phyloP scores from a whole-genome alignment of 2,329 filamentous ascomycete species.

The Dactylellina parvicollis region DNA sequence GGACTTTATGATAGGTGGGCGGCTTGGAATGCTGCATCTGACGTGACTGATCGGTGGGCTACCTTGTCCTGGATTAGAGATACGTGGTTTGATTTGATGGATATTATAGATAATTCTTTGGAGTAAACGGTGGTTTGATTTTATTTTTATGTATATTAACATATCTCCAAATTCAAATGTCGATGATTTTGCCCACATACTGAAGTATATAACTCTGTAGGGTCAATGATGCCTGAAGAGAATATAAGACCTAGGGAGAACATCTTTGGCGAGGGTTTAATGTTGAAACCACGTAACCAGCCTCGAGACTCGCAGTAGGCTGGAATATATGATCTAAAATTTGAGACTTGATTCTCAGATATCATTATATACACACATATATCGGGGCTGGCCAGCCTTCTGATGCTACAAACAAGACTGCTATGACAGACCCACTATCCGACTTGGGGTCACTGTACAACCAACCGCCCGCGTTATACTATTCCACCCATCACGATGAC shows the following conservation, averaged over 20 bases:
- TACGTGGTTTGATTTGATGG: too few species aligned
- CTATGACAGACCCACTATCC: not conserved
- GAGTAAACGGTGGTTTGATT: too few species aligned
- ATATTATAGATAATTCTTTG: too few species aligned
- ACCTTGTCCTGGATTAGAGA: conserved; percentile 1
- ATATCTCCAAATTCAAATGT: too few species aligned
- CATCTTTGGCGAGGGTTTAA: too few species aligned
- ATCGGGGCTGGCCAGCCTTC: not conserved
- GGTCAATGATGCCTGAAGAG: too few species aligned
- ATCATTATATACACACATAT: conserved; percentile 22
- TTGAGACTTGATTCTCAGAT: conserved; percentile 2
- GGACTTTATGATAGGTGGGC: conserved; percentile 27
- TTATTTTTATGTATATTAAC: too few species aligned
- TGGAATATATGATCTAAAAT: not conserved
- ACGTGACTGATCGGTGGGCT: not conserved
- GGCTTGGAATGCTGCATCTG: not conserved
- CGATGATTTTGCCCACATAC: too few species aligned
- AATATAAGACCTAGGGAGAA: too few species aligned
- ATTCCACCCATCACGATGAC: not conserved
- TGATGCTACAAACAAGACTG: not conserved
- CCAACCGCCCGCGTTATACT: not conserved
- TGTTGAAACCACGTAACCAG: too few species aligned
- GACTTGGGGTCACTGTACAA: conserved; percentile 1
- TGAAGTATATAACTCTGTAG: too few species aligned
- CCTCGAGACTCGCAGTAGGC: too few species aligned